Conservation (phyloP, 345 rosid genomes). For the Orychophragmus violaceus region DNA sequence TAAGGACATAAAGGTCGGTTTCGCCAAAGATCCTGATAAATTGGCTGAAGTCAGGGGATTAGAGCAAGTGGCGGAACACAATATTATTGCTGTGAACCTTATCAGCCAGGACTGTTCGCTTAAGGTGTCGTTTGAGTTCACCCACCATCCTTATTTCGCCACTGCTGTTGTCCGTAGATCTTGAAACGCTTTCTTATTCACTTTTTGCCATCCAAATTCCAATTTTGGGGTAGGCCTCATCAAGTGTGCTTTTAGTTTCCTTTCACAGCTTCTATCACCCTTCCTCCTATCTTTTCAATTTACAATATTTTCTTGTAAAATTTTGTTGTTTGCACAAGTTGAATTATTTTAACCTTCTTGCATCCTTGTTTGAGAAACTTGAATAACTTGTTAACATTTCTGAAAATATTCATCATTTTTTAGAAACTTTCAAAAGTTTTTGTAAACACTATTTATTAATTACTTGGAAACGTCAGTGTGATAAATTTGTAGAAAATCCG, state of each 20-base stretch:
- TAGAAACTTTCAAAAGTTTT: too few species aligned
- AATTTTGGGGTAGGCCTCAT: not conserved
- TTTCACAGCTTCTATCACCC: not conserved
- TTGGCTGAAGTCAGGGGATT: slow-evolving; percentile 59
- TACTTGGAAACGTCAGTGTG: too few species aligned
- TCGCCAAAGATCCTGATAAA: slow-evolving; percentile 60
- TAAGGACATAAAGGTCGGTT: slow-evolving; percentile 73
- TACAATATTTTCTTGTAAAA: not conserved
- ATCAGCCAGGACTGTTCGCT: slow-evolving; percentile 70
- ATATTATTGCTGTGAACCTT: slow-evolving; percentile 63
- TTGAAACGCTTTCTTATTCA: slow-evolving; percentile 34
- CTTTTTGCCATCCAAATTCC: not conserved
- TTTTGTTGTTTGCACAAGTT: not conserved
- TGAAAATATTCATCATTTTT: too few species aligned
- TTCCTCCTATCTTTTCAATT: not conserved
- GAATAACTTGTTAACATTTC: too few species aligned
- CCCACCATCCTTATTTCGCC: slow-evolving; percentile 82
- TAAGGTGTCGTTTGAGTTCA: slow-evolving; percentile 82
- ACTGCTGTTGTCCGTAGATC: slow-evolving; percentile 83
- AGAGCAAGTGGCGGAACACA: slow-evolving; percentile 95
- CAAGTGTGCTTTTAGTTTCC: not conserved
- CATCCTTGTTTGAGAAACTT: not conserved
- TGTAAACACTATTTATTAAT: too few species aligned
- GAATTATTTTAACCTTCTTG: not conserved
- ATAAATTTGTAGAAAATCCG: too few species aligned